Percentiles rank a stretch among this genome's conserved stretches.
Conservation (phyloP, 1,139 yeast species). For the Taphrina flavorubra region DNA sequence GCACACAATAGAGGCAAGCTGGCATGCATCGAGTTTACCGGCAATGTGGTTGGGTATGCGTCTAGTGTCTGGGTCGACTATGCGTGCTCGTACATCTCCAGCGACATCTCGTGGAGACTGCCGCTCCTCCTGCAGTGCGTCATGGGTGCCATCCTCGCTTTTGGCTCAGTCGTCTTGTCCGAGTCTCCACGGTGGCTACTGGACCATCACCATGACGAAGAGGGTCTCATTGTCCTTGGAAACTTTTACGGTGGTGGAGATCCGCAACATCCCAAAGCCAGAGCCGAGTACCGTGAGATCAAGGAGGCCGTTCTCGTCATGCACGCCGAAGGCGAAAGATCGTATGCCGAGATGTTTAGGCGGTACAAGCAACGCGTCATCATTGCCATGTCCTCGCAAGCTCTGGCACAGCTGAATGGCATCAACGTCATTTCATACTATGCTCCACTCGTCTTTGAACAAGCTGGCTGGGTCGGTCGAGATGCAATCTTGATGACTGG, state of each 20-base stretch:
- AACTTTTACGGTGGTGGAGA: constrained; percentile 74
- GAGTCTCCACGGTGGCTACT: constrained; percentile 54
- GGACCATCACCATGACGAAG: constrained; percentile 86
- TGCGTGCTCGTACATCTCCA: constrained; percentile 67
- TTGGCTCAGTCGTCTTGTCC: constrained; percentile 78
- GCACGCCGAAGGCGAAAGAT: constrained; percentile 76
- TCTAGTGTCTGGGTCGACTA: constrained; percentile 92
- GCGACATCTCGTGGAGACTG: constrained; percentile 71
- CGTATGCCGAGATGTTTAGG: constrained; percentile 72
- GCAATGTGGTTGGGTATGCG: constrained; percentile 85
- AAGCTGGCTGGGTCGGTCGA: constrained; percentile 93
- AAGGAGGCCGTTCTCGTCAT: constrained; percentile 79
- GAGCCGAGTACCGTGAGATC: constrained; percentile 73
- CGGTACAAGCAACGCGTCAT: constrained; percentile 77
- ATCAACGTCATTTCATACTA: constrained; percentile 90
- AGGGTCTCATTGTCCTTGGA: constrained; percentile 83
- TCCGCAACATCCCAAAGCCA: constrained; percentile 62
- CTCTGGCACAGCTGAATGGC: constrained; percentile 92
- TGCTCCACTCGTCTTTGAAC: constrained; percentile 91
- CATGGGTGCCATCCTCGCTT: constrained; percentile 69
- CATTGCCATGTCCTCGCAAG: constrained; percentile 87
- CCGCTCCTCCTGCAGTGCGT: constrained; percentile 79
- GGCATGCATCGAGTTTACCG: constrained; percentile 92
- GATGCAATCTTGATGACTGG: constrained; percentile 92
- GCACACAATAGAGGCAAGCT: constrained; percentile 86